These are phyloP conservation scores for Rhodotorula babjevae DNA, from an alignment of 768 basidiomycete genomes.

Conservation along the genomic window DNA sequence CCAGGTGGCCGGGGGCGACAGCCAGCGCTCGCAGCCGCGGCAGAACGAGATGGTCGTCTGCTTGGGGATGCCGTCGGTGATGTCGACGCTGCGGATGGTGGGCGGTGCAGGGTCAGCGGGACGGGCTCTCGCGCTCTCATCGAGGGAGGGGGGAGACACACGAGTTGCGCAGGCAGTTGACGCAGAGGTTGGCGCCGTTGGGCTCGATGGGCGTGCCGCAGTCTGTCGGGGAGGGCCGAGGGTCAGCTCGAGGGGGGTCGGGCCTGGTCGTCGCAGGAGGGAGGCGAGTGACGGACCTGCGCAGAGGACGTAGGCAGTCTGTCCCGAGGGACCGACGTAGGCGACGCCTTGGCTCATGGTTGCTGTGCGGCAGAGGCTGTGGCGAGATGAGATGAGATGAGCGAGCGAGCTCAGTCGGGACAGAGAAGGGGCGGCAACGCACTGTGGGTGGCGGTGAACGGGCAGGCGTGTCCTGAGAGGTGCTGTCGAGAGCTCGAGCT, in stretches of 20 bases:
- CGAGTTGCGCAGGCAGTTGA: constrained; percentile 82
- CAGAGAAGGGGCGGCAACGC: neutral
- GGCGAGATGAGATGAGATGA: neutral
- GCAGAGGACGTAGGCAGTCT: constrained; percentile 45
- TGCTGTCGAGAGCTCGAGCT: too few relatives aligned
- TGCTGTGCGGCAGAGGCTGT: neutral
- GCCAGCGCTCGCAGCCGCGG: constrained; percentile 90
- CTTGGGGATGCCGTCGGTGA: constrained; percentile 88
- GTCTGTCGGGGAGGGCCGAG: constrained; percentile 19
- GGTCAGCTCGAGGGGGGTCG: neutral
- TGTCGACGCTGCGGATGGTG: constrained; percentile 66
- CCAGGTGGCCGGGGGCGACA: constrained; percentile 86
- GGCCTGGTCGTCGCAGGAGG: too few relatives aligned
- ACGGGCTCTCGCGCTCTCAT: neutral
- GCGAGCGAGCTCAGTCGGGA: neutral
- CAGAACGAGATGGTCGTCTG: constrained; percentile 85
- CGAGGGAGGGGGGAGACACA: constrained; percentile 47
- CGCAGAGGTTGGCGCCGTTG: constrained; percentile 83
- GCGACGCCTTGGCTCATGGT: constrained; percentile 33
- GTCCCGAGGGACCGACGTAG: constrained; percentile 34
- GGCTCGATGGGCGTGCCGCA: constrained; percentile 45
- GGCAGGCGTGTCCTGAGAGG: too few relatives aligned
- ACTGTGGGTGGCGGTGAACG: too few relatives aligned
- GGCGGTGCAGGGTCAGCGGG: neutral
- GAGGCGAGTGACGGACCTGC: constrained; percentile 32